phyloP scores from a whole-genome alignment of 139 green algal species.

The Trebouxia sp. region DNA sequence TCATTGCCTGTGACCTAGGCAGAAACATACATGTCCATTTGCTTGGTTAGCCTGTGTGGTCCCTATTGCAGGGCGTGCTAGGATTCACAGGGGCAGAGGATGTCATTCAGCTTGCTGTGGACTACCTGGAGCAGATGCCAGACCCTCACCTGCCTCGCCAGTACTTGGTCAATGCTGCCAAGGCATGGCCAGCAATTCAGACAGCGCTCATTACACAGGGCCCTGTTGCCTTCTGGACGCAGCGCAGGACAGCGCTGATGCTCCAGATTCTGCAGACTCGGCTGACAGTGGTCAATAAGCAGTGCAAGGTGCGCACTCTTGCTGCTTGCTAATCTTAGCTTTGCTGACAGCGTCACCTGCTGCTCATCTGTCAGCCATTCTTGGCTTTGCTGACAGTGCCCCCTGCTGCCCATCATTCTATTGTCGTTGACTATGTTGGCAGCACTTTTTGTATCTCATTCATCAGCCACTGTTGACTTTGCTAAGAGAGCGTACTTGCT shows the following conservation, averaged over 20 bases:
- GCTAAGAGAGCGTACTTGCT: too few relatives aligned
- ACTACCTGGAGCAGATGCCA: background rate
- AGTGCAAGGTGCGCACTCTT: background rate
- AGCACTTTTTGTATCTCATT: background rate
- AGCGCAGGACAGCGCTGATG: background rate
- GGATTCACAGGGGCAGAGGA: background rate
- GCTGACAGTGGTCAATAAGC: background rate
- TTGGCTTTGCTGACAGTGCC: background rate
- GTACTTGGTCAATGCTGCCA: background rate
- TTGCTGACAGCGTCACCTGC: background rate
- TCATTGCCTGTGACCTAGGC: too few relatives aligned
- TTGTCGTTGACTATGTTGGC: background rate
- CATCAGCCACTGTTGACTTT: too few relatives aligned
- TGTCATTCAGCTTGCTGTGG: background rate
- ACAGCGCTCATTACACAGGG: background rate
- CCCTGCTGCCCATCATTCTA: background rate
- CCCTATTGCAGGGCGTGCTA: background rate
- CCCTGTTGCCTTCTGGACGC: background rate
- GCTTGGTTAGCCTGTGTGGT: too few relatives aligned
- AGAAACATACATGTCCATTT: too few relatives aligned
- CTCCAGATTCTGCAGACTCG: background rate
- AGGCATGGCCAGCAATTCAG: background rate
- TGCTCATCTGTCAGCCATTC: background rate
- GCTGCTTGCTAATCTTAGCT: background rate
- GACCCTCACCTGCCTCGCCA: background rate